Evolutionary conservation across 2,329 filamentous ascomycete species (phyloP).

Genomic region (Penicillium janthinellum): DNA sequence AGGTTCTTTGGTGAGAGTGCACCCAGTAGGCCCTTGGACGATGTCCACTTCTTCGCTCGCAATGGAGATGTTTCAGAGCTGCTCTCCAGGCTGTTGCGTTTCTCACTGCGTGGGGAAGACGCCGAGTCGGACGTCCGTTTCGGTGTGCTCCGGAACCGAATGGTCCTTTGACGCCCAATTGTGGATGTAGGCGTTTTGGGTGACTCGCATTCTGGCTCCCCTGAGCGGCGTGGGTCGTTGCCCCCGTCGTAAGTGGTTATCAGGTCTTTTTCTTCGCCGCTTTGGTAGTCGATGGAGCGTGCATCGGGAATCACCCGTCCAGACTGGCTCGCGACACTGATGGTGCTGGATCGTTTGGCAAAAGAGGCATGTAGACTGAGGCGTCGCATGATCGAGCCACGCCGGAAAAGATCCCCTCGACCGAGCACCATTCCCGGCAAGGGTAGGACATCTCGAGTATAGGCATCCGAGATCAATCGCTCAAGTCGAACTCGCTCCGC

Average conservation of each 20-base stretch:
- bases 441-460: constrained; percentile 78
- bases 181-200: constrained; percentile 21
- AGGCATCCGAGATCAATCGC: constrained; percentile 72
- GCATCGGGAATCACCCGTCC: constrained; percentile 16
- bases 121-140: constrained; percentile 9
- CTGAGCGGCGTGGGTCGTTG: constrained; percentile 11
- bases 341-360: constrained; percentile 67
- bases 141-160: constrained; percentile 16
- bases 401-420: constrained; percentile 68
- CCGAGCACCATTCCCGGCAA: constrained; percentile 77
- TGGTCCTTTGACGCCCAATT: constrained; percentile 17
- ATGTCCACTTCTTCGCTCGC: constrained; percentile 24
- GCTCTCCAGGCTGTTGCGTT: constrained; percentile 16
- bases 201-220: constrained; percentile 11
- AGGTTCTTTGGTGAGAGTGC: constrained; percentile 21
- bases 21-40: constrained; percentile 21
- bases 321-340: constrained; percentile 33
- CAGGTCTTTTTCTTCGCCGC: constrained; percentile 18
- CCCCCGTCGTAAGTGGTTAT: constrained; percentile 12
- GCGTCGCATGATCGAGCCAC: constrained; percentile 84
- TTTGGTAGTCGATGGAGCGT: constrained; percentile 13
- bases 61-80: constrained; percentile 13
- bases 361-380: constrained; percentile 80
- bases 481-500: constrained; percentile 79
- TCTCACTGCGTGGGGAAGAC: constrained; percentile 20